Conservation (phyloP, 306 rosid species). For the Hippophae gyantsensis region DNA sequence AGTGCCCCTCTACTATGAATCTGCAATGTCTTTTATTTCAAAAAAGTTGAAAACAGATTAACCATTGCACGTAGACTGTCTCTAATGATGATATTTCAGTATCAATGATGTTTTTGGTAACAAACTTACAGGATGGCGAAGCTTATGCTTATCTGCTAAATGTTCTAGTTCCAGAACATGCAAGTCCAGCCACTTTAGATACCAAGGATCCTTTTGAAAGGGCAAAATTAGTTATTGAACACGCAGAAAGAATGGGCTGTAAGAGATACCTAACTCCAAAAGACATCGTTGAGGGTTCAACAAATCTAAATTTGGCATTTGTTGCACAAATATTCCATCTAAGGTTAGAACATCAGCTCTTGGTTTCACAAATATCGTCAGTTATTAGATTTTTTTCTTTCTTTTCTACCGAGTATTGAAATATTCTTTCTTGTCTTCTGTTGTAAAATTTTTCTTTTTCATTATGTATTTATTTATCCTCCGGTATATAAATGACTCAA, state of each 20-base stretch:
- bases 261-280: slow-evolving; percentile 70
- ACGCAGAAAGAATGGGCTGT: slow-evolving; percentile 94
- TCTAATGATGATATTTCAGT: slow-evolving; percentile 4
- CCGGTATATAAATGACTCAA: too few relatives aligned
- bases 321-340: slow-evolving; percentile 91
- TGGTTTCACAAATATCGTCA: not conserved
- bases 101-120: slow-evolving; percentile 1
- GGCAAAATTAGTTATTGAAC: slow-evolving; percentile 76
- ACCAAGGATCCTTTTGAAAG: slow-evolving; percentile 56
- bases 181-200: slow-evolving; percentile 73
- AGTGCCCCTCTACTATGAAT: not conserved
- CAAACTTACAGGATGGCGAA: slow-evolving; percentile 61
- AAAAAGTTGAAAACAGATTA: too few relatives aligned
- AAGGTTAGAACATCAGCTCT: slow-evolving; percentile 36
- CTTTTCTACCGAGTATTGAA: too few relatives aligned
- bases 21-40: not conserved
- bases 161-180: slow-evolving; percentile 88
- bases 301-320: slow-evolving; percentile 86
- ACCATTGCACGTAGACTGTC: not conserved
- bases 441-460: too few relatives aligned
- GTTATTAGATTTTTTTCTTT: not conserved
- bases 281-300: slow-evolving; percentile 77
- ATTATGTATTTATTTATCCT: too few relatives aligned
- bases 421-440: too few relatives aligned
- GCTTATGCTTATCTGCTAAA: slow-evolving; percentile 93